phyloP scores from a whole-genome alignment of 2,329 filamentous ascomycete genomes.

The Alternaria brassicae region DNA sequence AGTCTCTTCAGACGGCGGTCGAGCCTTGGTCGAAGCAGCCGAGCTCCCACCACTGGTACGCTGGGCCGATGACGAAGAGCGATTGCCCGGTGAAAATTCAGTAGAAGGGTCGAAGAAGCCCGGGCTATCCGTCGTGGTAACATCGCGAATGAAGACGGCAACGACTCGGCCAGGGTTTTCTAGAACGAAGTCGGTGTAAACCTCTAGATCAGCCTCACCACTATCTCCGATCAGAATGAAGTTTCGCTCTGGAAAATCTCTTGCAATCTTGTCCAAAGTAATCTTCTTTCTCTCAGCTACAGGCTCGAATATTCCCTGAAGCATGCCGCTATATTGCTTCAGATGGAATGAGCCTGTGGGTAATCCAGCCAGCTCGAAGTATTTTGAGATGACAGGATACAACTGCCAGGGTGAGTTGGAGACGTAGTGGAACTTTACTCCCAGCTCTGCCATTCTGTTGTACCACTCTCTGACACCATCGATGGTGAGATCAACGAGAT shows the following conservation, averaged over 20 bases:
- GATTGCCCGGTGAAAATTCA: conserved; percentile 44
- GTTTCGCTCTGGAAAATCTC: conserved; percentile 86
- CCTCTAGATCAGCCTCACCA: conserved; percentile 94
- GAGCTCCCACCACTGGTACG: conserved; percentile 17
- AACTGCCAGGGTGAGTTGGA: conserved; percentile 99
- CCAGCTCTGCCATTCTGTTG: conserved; percentile 73
- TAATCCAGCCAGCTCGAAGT: conserved; percentile 79
- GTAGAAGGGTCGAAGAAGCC: conserved; percentile 79
- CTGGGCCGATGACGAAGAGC: conserved; percentile 36
- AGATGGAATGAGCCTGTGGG: conserved; percentile 91
- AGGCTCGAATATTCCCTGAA: conserved; percentile 97
- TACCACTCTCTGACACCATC: conserved; percentile 94
- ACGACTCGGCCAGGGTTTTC: conserved; percentile 83
- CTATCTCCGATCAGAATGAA: conserved; percentile 96
- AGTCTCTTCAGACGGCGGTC: conserved; percentile 50
- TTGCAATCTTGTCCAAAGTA: conserved; percentile 82
- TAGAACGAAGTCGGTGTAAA: conserved; percentile 91
- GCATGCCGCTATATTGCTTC: conserved; percentile 95
- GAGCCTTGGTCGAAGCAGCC: conserved; percentile 18
- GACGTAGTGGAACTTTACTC: conserved; percentile 92
- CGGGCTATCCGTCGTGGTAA: conserved; percentile 77
- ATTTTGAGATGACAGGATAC: conserved; percentile 86
- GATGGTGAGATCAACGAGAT: conserved; percentile 80
- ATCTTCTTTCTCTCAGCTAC: conserved; percentile 94
- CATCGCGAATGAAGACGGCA: conserved; percentile 92